Percentiles rank a stretch among this genome's conserved stretches.
These are phyloP conservation scores for Acacia acuminata DNA, from an alignment of 306 rosid species.

Conservation along the genomic window DNA sequence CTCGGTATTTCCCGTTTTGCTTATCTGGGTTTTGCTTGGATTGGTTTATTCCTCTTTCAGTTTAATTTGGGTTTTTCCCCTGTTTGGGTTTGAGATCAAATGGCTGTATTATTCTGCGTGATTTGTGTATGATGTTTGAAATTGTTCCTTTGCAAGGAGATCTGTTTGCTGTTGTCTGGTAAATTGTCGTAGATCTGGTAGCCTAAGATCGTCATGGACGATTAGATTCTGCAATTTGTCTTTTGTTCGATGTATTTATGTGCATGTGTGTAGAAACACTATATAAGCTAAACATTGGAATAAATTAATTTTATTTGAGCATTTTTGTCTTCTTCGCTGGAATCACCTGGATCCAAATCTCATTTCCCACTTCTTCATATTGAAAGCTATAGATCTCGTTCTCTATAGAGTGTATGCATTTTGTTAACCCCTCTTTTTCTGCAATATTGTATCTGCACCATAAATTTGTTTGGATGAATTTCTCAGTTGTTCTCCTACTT, in stretches of 20 bases:
- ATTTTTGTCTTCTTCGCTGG: not conserved
- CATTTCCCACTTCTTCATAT: not conserved
- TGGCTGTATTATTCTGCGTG: not conserved
- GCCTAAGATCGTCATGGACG: not conserved
- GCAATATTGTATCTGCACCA: not conserved
- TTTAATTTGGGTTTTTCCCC: not conserved
- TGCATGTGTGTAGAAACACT: conserved; percentile 13
- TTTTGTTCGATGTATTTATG: not conserved
- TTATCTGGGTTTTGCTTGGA: not conserved
- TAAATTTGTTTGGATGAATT: not conserved
- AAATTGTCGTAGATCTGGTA: conserved; percentile 43
- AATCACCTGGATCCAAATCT: conserved; percentile 24
- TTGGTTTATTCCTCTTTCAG: not conserved
- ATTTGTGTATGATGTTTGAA: not conserved
- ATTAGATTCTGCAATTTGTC: conserved; percentile 27
- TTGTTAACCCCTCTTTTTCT: not conserved
- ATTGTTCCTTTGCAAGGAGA: conserved; percentile 35
- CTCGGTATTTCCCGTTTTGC: not conserved
- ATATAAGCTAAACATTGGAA: not conserved
- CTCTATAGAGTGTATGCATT: not conserved
- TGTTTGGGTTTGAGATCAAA: not conserved
- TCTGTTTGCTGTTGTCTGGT: conserved; percentile 34
- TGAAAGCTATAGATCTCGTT: conserved; percentile 44
- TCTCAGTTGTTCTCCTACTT: conserved; percentile 1
- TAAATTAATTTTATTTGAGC: not conserved